Evolutionary conservation across 441 rosid genomes (phyloP).

Genomic region (Hura crepitans): DNA sequence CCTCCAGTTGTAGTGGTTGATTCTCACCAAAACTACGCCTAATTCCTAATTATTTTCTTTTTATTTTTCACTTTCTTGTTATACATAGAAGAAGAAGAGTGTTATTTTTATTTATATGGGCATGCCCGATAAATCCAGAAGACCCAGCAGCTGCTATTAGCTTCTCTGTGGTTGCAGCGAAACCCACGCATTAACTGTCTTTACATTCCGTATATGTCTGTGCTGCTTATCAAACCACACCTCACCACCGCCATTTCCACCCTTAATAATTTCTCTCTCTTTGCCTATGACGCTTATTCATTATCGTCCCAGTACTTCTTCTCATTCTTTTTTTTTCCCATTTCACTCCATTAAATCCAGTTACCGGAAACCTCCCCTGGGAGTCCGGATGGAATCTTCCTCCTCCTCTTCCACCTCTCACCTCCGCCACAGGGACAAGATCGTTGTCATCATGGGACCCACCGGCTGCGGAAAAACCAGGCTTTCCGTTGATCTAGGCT

Average conservation of each 20-base stretch:
- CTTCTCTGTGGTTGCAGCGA: not conserved
- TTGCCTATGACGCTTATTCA: not conserved
- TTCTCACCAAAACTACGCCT: no score
- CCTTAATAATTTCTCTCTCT: not conserved
- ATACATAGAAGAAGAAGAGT: no score
- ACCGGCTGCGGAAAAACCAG: constrained; percentile 79
- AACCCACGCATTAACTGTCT: constrained; percentile 12
- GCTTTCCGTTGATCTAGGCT: constrained; percentile 71
- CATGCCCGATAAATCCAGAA: not conserved
- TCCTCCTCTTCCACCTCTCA: not conserved
- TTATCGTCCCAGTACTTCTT: constrained; percentile 11
- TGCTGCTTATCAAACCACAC: not conserved
- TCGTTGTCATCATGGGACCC: constrained; percentile 78
- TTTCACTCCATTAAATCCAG: not conserved
- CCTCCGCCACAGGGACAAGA: constrained; percentile 37
- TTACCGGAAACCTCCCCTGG: constrained; percentile 1
- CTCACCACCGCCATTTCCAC: constrained; percentile 1
- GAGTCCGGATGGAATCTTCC: constrained; percentile 29
- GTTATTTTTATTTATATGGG: not conserved
- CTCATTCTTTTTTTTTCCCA: not conserved
- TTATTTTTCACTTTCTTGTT: no score
- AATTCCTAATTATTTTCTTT: no score
- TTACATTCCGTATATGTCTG: constrained; percentile 18
- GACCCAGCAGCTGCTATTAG: not conserved
- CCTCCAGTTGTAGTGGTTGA: no score